These are phyloP conservation scores for Brassica rapa DNA, from an alignment of 345 rosid genomes.

Conservation along the genomic window DNA sequence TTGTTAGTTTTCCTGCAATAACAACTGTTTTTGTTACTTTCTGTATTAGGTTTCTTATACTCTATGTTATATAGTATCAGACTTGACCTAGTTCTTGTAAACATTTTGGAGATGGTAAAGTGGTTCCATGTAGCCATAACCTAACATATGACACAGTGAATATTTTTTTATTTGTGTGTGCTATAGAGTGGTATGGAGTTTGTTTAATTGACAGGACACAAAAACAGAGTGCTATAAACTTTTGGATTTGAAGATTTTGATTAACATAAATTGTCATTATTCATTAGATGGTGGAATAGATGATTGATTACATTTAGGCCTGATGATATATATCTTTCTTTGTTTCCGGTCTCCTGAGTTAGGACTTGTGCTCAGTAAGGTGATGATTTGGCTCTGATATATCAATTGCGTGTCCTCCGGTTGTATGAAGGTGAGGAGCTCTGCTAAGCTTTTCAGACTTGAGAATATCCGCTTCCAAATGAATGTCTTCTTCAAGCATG, in stretches of 20 bases:
- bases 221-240: not conserved
- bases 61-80: not conserved
- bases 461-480: slow-evolving; percentile 45
- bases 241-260: slow-evolving; percentile 2
- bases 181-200: not conserved
- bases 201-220: not conserved
- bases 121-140: not conserved
- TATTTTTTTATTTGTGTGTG: not conserved
- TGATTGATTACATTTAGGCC: slow-evolving; percentile 18
- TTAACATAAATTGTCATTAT: slow-evolving; percentile 6
- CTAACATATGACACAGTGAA: not conserved
- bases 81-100: not conserved
- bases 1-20: slow-evolving; percentile 16
- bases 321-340: not conserved
- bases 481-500: slow-evolving; percentile 57
- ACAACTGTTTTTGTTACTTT: slow-evolving; percentile 3
- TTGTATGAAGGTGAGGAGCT: slow-evolving; percentile 32
- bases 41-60: not conserved
- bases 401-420: slow-evolving; percentile 36
- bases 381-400: slow-evolving; percentile 35
- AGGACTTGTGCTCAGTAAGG: slow-evolving; percentile 41
- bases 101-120: not conserved
- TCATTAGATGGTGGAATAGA: not conserved
- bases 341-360: slow-evolving; percentile 8
- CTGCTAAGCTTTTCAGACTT: slow-evolving; percentile 35